Evolutionary conservation across 2,329 filamentous ascomycete genomes (phyloP).

Genomic region (Aspergillus uvarum): DNA sequence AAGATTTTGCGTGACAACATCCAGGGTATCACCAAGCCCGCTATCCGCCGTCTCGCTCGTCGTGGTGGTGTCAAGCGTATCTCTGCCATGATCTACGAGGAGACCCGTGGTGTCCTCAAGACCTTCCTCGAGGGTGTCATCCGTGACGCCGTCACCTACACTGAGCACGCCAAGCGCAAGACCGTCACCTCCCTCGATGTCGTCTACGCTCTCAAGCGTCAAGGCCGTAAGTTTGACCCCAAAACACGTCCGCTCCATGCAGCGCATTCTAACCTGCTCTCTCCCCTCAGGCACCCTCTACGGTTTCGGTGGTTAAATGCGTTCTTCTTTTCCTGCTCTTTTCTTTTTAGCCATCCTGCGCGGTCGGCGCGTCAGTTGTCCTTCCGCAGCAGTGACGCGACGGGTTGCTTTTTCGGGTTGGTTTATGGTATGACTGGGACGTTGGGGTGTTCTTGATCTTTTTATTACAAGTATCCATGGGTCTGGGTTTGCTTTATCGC

Average conservation of each 20-base stretch:
- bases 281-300: conserved; percentile 64
- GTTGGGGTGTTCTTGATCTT: conserved; percentile 46
- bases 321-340: conserved; percentile 30
- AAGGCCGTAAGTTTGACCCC: conserved; percentile 50
- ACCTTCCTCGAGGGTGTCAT: conserved; percentile 82
- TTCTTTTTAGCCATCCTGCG: conserved; percentile 33
- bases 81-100: conserved; percentile 88
- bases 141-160: conserved; percentile 77
- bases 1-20: conserved; percentile 99
- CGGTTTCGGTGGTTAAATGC: conserved; percentile 80
- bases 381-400: conserved; percentile 33
- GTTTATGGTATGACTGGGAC: conserved; percentile 47
- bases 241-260: conserved; percentile 4
- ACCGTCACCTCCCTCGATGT: conserved; percentile 58
- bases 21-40: conserved; percentile 98
- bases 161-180: conserved; percentile 75
- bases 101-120: conserved; percentile 80
- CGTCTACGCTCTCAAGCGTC: conserved; percentile 63
- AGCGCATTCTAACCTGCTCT: conserved; percentile 20
- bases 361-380: conserved; percentile 33
- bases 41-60: conserved; percentile 95
- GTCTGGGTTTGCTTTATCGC: conserved; percentile 45
- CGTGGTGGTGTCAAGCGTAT: conserved; percentile 99
- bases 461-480: conserved; percentile 40
- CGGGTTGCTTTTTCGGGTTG: conserved; percentile 41